A percentile compares a stretch with the other conserved stretches of the same genome.
These are phyloP conservation scores for Exophiala sp. DNA, from an alignment of 2,329 filamentous ascomycete species.

Conservation along the genomic window DNA sequence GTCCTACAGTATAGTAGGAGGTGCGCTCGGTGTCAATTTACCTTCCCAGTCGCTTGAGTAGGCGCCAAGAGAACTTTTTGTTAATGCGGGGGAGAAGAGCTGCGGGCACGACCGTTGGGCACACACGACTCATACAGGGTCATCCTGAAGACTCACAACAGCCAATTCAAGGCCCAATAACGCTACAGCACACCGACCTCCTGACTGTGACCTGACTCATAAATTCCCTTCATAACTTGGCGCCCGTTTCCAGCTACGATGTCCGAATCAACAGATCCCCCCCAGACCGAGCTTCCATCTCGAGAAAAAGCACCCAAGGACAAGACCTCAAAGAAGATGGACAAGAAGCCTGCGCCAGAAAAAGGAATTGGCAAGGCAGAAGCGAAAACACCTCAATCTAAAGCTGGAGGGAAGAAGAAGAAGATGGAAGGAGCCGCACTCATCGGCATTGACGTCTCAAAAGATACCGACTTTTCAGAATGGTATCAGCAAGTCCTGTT, in stretches of 20 bases:
- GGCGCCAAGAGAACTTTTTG: too few species aligned
- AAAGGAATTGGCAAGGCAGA: slow-evolving; percentile 44
- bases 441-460: slow-evolving; percentile 83
- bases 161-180: too few species aligned
- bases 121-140: too few species aligned
- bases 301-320: slow-evolving; percentile 17
- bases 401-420: slow-evolving; percentile 41
- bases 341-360: slow-evolving; percentile 41
- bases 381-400: slow-evolving; percentile 42
- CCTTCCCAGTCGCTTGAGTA: too few species aligned
- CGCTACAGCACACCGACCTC: too few species aligned
- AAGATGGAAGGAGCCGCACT: slow-evolving; percentile 61
- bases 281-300: slow-evolving; percentile 22
- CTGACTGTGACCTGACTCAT: too few species aligned
- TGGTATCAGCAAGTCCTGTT: slow-evolving; percentile 98
- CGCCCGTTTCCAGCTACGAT: slow-evolving; percentile 6
- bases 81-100: too few species aligned
- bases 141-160: too few species aligned
- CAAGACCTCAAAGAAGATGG: slow-evolving; percentile 38
- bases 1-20: too few species aligned
- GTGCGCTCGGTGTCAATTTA: too few species aligned
- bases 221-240: too few species aligned
- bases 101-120: too few species aligned
- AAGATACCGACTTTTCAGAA: slow-evolving; percentile 80
- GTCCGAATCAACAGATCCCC: slow-evolving; percentile 21